These are phyloP conservation scores for Adenanthera pavonina DNA, from an alignment of 306 rosid species.

Conservation along the genomic window DNA sequence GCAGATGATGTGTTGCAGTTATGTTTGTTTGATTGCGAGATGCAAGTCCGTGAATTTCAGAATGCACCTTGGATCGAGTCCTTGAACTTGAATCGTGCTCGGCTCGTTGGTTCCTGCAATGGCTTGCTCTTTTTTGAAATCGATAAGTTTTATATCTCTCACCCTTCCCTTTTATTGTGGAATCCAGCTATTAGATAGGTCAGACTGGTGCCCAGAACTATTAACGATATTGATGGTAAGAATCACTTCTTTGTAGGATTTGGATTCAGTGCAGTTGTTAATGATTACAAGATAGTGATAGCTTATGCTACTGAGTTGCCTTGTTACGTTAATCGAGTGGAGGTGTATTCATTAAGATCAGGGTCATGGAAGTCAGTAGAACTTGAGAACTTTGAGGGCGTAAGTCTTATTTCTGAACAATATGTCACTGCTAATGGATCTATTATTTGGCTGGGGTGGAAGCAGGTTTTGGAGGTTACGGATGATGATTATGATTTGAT, in stretches of 20 bases:
- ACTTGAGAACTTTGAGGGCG: not conserved
- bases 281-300: constrained; percentile 37
- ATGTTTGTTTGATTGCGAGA: no score
- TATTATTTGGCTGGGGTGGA: not conserved
- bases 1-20: no score
- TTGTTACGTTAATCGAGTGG: not conserved
- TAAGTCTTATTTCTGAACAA: not conserved
- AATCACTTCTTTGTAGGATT: not conserved
- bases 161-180: not conserved
- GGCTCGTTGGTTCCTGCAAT: no score
- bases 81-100: no score
- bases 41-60: no score
- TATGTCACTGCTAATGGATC: not conserved
- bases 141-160: no score
- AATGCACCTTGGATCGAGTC: no score
- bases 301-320: not conserved
- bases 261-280: constrained; percentile 15
- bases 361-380: constrained; percentile 29
- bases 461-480: not conserved
- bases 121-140: no score
- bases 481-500: not conserved
- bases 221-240: not conserved
- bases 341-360: constrained; percentile 22
- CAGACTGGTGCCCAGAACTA: no score
- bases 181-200: no score